A percentile compares a stretch with the other conserved stretches of the same genome.
phyloP scores from a whole-genome alignment of 352 stramenopile genomes.

The Phytophthora rubi region DNA sequence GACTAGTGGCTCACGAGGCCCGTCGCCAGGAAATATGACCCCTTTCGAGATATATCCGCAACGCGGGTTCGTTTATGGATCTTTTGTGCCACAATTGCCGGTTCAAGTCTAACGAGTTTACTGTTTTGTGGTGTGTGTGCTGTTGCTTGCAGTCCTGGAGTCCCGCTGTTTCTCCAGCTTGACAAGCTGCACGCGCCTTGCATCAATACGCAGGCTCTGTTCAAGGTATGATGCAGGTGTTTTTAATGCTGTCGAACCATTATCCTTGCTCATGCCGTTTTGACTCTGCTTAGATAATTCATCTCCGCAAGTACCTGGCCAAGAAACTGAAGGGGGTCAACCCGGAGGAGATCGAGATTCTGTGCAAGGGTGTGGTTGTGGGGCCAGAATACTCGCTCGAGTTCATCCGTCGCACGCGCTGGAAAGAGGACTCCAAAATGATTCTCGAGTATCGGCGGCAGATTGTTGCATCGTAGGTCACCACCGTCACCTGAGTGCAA shows the following conservation, averaged over 20 bases:
- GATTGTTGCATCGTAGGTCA: conserved; percentile 27
- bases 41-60: conserved; percentile 58
- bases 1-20: conserved; percentile 27
- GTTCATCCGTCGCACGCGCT: conserved; percentile 69
- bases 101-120: not conserved
- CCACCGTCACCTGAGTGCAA: not conserved
- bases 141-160: conserved; percentile 33
- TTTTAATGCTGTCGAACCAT: not conserved
- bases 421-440: conserved; percentile 54
- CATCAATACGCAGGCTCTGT: conserved; percentile 51
- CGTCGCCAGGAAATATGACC: conserved; percentile 46
- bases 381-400: conserved; percentile 70
- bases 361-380: conserved; percentile 53
- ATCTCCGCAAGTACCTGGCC: conserved; percentile 69
- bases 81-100: not conserved
- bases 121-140: not conserved
- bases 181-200: conserved; percentile 35
- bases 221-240: conserved; percentile 43
- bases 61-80: conserved; percentile 34
- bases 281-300: conserved; percentile 44
- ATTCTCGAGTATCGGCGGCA: conserved; percentile 65
- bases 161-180: conserved; percentile 53
- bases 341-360: conserved; percentile 62
- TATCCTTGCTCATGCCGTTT: conserved; percentile 1
- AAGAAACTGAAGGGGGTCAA: conserved; percentile 47